A percentile compares a stretch with the other conserved stretches of the same genome.
phyloP scores from a whole-genome alignment of 352 stramenopile genomes.

The Globisporangium echinulatum region DNA sequence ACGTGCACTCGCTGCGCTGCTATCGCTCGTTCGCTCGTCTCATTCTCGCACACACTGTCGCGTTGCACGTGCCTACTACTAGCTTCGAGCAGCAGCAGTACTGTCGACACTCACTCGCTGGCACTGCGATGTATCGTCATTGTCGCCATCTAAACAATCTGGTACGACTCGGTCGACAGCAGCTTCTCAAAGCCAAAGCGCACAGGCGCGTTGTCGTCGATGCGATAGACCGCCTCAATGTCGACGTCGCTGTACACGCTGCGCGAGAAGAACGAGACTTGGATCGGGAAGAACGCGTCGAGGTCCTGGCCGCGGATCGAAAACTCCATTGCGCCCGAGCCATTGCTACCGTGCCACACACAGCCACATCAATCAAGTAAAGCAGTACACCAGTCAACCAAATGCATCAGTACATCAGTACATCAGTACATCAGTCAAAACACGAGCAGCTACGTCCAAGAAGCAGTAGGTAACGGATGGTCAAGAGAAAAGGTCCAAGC shows the following conservation, averaged over 20 bases:
- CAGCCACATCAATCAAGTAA: not conserved
- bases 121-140: not conserved
- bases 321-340: conserved; percentile 76
- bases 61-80: no score
- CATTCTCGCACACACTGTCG: not conserved
- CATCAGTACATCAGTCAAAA: not conserved
- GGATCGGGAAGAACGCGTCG: conserved; percentile 83
- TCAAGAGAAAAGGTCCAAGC: no score
- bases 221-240: conserved; percentile 67
- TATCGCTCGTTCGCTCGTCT: not conserved
- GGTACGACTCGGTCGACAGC: conserved; percentile 82
- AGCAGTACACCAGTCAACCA: no score
- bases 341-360: conserved; percentile 48
- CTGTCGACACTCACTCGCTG: not conserved
- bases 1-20: not conserved
- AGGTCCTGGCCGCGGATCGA: conserved; percentile 71
- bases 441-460: not conserved
- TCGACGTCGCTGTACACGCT: conserved; percentile 83
- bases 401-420: not conserved
- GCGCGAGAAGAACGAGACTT: conserved; percentile 87
- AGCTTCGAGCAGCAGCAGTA: no score
- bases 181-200: conserved; percentile 84
- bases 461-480: no score
- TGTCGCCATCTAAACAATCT: conserved; percentile 69
- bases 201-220: conserved; percentile 66